Percentiles rank a stretch among this genome's conserved stretches.
Evolutionary conservation across 148 eudicot species (phyloP).

Genomic region (Bassia scoparia): DNA sequence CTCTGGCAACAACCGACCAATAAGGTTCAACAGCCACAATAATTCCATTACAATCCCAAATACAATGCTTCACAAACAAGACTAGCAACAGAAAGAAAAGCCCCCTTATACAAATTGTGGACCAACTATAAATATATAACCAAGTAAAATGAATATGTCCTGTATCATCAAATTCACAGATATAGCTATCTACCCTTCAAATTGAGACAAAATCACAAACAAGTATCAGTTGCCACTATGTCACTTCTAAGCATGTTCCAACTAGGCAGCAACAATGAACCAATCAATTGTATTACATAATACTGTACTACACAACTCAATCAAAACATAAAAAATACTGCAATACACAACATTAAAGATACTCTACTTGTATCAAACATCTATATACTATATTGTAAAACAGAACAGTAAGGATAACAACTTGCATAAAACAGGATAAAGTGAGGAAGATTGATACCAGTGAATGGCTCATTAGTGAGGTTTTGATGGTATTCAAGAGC

Average conservation of each 20-base stretch:
- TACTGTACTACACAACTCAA: not conserved
- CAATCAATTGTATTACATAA: constrained; percentile 1
- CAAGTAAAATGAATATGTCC: not conserved
- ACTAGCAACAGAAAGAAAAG: no score
- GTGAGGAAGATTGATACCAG: constrained; percentile 40
- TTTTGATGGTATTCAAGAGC: constrained; percentile 45
- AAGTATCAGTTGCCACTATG: not conserved
- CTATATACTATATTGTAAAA: not conserved
- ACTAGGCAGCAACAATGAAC: not conserved
- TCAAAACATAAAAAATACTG: no score
- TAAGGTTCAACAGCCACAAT: not conserved
- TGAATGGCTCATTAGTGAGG: constrained; percentile 43
- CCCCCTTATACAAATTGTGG: no score
- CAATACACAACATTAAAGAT: not conserved
- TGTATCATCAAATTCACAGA: not conserved
- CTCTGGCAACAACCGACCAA: not conserved
- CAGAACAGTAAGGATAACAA: not conserved
- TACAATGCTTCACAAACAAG: not conserved
- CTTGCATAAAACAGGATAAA: not conserved
- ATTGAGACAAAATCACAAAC: not conserved
- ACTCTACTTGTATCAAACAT: not conserved
- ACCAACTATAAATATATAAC: not conserved
- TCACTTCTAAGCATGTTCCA: constrained; percentile 5
- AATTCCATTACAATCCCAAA: not conserved
- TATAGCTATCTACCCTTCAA: not conserved